phyloP scores from a whole-genome alignment of 768 basidiomycete genomes.

The Harrya chromipes region DNA sequence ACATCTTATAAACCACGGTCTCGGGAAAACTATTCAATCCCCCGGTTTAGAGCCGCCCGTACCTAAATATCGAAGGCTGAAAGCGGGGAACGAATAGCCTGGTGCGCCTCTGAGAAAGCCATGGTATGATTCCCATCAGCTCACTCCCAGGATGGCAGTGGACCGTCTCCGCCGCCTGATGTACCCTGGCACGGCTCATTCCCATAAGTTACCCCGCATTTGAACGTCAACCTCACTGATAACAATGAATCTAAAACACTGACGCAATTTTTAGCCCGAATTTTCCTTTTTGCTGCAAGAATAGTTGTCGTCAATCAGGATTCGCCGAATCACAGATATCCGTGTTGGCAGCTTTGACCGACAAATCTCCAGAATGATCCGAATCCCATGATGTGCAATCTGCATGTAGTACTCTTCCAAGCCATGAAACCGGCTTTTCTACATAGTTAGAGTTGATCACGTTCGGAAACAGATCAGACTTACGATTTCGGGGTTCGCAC shows the following conservation, averaged over 20 bases:
- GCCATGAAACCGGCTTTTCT: too few relatives aligned
- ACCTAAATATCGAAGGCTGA: neutral
- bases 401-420: too few relatives aligned
- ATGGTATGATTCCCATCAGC: neutral
- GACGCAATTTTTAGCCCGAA: neutral
- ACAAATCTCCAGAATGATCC: neutral
- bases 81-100: neutral
- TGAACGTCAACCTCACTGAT: too few relatives aligned
- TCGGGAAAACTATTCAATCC: slow-evolving; percentile 7
- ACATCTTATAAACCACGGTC: slow-evolving; percentile 7
- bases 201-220: neutral
- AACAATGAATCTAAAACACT: neutral
- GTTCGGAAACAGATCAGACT: too few relatives aligned
- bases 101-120: neutral
- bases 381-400: too few relatives aligned
- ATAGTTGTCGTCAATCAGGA: neutral
- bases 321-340: neutral
- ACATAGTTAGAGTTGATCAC: too few relatives aligned
- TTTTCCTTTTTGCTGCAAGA: neutral
- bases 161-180: too few relatives aligned
- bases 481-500: too few relatives aligned
- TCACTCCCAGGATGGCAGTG: neutral
- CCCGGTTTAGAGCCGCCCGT: neutral
- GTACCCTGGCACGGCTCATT: too few relatives aligned
- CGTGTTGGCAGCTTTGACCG: neutral